Base-by-base conservation (phyloP, 2,329 filamentous ascomycete genomes). In the Cladobotryum protrusum region DNA sequence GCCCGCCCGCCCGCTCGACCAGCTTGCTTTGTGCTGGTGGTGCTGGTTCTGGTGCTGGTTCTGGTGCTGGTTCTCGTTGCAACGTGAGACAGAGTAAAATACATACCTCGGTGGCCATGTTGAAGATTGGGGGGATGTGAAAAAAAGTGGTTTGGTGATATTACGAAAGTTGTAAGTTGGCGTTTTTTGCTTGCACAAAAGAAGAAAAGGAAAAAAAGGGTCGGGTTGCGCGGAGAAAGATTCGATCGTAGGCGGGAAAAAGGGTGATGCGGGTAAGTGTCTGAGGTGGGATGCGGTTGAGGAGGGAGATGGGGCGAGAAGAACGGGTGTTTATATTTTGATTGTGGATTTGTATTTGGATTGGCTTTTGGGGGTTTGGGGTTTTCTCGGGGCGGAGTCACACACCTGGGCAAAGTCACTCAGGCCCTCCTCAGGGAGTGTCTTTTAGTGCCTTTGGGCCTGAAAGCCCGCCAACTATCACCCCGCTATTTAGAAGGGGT, bases 41-140 rank as follows among this genome's bases (percentile, higher is more conserved):
- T 24, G 20, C 20, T 24, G 4, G 20, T 24, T 6, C 24, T 8
- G 7, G 24, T 29, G 24, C 24, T 8, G 24, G 24, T 29, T 6
- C 24, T 8, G 24, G 24, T 29, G 24, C 24, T 8, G 24, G 24
- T 29, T 29, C 20, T 29, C 11, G 6, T 29, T 29, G 41, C 41
- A 43, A 43, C 41, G 20, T 29, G 19, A 56, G 40, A 41, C 47
- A 54, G 50, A 36, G 44, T 45, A 44, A 47, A 39, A 35, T 29
- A 58, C 59, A 56, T 66, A 67, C 65, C 64, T 67, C 65, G 55
- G 62, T 65, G 50, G 65, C 54, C 65, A 67, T 67, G 47, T 48
- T 58, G 53, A 47, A 55, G 47, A 46, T 35, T 35, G 36, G 24
- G 24, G 24, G 39, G 39, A 47, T 53, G 35, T 40, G 50, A 42